Conservation (phyloP, 257 asterid genomes). For the Perilla frutescens region DNA sequence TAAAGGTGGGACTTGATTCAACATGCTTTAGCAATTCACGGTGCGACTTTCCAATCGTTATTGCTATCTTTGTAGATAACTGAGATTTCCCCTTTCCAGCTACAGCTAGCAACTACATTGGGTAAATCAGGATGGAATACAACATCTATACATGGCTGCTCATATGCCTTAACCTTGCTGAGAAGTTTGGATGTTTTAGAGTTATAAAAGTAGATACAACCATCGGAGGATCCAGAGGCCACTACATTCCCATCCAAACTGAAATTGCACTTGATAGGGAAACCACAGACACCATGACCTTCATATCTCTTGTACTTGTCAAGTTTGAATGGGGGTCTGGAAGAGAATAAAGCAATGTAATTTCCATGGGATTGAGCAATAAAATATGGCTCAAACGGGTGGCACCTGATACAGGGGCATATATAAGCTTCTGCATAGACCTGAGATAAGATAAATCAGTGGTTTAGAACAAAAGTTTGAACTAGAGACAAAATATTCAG, state of each 20-base stretch:
- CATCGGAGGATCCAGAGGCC: slow-evolving; percentile 86
- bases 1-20: not conserved
- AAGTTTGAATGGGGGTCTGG: slow-evolving; percentile 72
- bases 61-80: slow-evolving; percentile 39
- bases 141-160: slow-evolving; percentile 72
- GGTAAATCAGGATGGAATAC: slow-evolving; percentile 76
- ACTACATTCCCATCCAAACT: slow-evolving; percentile 66
- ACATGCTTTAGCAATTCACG: slow-evolving; percentile 5
- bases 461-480: slow-evolving; percentile 15
- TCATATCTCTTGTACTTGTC: slow-evolving; percentile 80
- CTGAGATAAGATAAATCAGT: slow-evolving; percentile 42
- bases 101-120: slow-evolving; percentile 71
- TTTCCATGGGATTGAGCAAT: slow-evolving; percentile 94
- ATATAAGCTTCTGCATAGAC: slow-evolving; percentile 91
- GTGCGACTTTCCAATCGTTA: slow-evolving; percentile 27
- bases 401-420: slow-evolving; percentile 77
- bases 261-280: slow-evolving; percentile 87
- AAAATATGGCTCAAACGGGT: slow-evolving; percentile 82
- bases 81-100: slow-evolving; percentile 80
- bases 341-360: slow-evolving; percentile 82
- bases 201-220: slow-evolving; percentile 70
- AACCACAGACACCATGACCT: slow-evolving; percentile 85
- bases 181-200: slow-evolving; percentile 63
- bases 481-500: not conserved
- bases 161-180: slow-evolving; percentile 63